Conservation (phyloP, 1,139 yeast species). For the Candida dubliniensis region DNA sequence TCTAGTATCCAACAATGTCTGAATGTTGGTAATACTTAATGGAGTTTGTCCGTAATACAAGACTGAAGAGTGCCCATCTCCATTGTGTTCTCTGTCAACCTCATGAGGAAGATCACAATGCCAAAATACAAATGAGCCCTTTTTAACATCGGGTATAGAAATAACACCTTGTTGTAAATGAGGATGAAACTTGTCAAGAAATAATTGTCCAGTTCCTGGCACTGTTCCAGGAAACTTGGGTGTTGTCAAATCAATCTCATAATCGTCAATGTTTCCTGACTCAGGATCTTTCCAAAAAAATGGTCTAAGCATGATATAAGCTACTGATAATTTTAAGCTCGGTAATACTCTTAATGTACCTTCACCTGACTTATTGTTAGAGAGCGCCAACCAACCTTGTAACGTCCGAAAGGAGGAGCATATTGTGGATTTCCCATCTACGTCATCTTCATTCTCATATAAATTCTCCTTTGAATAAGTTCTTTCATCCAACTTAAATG, state of each 20-base stretch:
- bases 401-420: conserved; percentile 41
- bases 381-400: conserved; percentile 51
- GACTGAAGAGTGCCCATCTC: conserved; percentile 40
- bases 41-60: conserved; percentile 22
- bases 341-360: conserved; percentile 48
- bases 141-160: conserved; percentile 33
- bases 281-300: conserved; percentile 35
- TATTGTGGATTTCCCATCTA: conserved; percentile 30
- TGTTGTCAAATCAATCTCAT: conserved; percentile 23
- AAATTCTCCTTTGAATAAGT: conserved; percentile 35
- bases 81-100: conserved; percentile 44
- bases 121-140: conserved; percentile 51
- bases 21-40: conserved; percentile 15
- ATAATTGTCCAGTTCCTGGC: conserved; percentile 24
- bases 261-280: conserved; percentile 15
- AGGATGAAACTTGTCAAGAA: conserved; percentile 23
- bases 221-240: conserved; percentile 25
- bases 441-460: conserved; percentile 22
- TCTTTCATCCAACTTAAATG: conserved; percentile 40
- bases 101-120: conserved; percentile 49
- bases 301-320: conserved; percentile 46
- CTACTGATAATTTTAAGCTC: conserved; percentile 33
- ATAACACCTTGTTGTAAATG: conserved; percentile 29
- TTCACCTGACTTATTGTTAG: conserved; percentile 35
- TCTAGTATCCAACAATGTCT: conserved; percentile 17